These are phyloP conservation scores for Kwoniella sp. DNA, from an alignment of 768 basidiomycete species.

Conservation along the genomic window DNA sequence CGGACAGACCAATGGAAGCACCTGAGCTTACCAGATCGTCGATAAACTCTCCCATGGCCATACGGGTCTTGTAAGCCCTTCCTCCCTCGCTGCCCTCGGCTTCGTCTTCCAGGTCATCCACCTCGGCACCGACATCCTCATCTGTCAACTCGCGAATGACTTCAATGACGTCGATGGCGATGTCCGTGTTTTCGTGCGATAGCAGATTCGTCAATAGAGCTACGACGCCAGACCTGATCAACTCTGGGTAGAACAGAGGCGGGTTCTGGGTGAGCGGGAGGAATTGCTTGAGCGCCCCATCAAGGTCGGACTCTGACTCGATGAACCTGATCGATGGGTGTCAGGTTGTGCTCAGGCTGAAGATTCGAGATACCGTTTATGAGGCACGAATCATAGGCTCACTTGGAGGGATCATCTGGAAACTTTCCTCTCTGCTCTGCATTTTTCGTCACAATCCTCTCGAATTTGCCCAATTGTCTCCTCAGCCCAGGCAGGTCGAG, in stretches of 20 bases:
- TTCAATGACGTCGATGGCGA: constrained; percentile 91
- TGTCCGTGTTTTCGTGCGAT: constrained; percentile 93
- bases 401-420: constrained; percentile 88
- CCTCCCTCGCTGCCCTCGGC: constrained; percentile 55
- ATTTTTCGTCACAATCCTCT: constrained; percentile 87
- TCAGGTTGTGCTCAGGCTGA: too few relatives aligned
- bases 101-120: constrained; percentile 60
- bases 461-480: constrained; percentile 70
- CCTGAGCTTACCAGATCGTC: constrained; percentile 62
- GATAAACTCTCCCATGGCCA: constrained; percentile 63
- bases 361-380: too few relatives aligned
- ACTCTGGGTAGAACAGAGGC: constrained; percentile 77
- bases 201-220: constrained; percentile 73
- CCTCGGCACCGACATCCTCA: constrained; percentile 84
- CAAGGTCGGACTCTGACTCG: constrained; percentile 94
- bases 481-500: constrained; percentile 60
- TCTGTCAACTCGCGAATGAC: constrained; percentile 91
- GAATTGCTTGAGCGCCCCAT: constrained; percentile 75
- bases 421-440: constrained; percentile 95
- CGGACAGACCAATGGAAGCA: background rate
- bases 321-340: too few relatives aligned
- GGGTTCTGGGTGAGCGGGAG: constrained; percentile 85
- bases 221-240: constrained; percentile 71
- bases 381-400: constrained; percentile 30
- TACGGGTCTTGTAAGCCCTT: constrained; percentile 59